phyloP scores from a whole-genome alignment of 2,329 filamentous ascomycete species.

The Aspergillus sp. region DNA sequence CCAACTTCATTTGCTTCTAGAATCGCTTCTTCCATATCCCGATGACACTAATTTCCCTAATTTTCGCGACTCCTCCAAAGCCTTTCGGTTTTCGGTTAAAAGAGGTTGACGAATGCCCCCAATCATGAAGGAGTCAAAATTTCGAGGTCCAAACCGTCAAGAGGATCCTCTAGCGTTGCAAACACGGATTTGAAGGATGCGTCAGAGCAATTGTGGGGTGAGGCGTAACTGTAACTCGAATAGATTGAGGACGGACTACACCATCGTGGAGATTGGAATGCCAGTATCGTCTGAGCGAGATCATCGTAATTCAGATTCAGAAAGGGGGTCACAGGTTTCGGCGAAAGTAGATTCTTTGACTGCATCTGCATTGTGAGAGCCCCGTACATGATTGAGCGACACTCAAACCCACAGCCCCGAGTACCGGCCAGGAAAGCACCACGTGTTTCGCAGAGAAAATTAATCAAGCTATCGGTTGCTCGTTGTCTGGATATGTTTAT shows the following conservation, averaged over 20 bases:
- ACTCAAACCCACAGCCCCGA: conserved; percentile 16
- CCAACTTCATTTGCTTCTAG: too few relatives aligned
- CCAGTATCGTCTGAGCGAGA: conserved; percentile 3
- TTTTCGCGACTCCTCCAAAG: too few relatives aligned
- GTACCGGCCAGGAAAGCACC: conserved; percentile 4
- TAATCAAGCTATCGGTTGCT: conserved; percentile 5
- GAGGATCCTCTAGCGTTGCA: too few relatives aligned
- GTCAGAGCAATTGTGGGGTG: too few relatives aligned
- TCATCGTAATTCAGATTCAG: conserved; percentile 1
- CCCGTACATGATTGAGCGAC: conserved; percentile 18
- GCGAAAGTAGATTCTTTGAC: conserved; percentile 7
- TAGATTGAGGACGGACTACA: background rate
- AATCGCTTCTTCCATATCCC: too few relatives aligned
- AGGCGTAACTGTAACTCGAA: background rate
- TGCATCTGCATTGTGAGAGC: conserved; percentile 11
- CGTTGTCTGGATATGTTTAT: conserved; percentile 10
- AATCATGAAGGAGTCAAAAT: too few relatives aligned
- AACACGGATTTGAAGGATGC: too few relatives aligned
- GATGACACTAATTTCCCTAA: too few relatives aligned
- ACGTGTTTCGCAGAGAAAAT: conserved; percentile 4
- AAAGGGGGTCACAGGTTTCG: conserved; percentile 11
- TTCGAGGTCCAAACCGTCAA: too few relatives aligned
- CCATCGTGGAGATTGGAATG: conserved; percentile 10
- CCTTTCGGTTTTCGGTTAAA: too few relatives aligned
- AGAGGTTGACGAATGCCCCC: too few relatives aligned